Base-by-base conservation (phyloP, 140 eudicot genomes). In the Flaveria floridana region DNA sequence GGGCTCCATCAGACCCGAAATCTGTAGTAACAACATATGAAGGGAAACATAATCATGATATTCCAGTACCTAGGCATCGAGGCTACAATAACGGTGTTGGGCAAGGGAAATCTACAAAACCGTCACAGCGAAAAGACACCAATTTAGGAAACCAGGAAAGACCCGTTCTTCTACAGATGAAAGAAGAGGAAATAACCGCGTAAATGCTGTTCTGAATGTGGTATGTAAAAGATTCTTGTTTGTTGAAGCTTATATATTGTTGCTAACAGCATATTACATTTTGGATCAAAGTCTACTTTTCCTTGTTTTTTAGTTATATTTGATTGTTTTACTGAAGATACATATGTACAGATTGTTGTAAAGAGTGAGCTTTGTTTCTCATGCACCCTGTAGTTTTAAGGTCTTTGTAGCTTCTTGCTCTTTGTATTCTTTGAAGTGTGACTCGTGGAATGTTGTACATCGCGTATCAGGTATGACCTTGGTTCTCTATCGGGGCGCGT, bases 1-100 rank as follows among this genome's bases (percentile, higher is more conserved):
- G 99, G 79, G 85, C 99, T 53, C 87, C 97, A 42, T 51, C 89
- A 1, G 99, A 94, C 80, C 86, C 91, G 10, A 88, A 88, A 81
- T 89, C 96, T 1, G 99, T 94, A 5, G 87, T 94, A 65, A 94
- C 99, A 28, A 90, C 99, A 41, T 94, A 94, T 12, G 99, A 94
- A 78, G 99, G 99, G 59, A 94, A 94, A 65, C 99, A 94, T 76
- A 85, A 94, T 80, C 99, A 94, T 30, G 97, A 90, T 59, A 82
- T 91, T 51, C 99, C 99, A 0, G 58, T 78, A 39, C 81, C 83
- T 8, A 90, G 91, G 79, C 80, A 82, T 57, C 82, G 85, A 66
- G 70, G 74, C 80, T 79, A 80, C 75, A 83, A 70, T 51, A 62
- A 48, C 67, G 55, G 37, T 14, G 68, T 44, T 3, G 52, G 77